A percentile compares a stretch with the other conserved stretches of the same genome.
phyloP scores from a whole-genome alignment of 495 filamentous ascomycete genomes.

The Usnea hakonensis region DNA sequence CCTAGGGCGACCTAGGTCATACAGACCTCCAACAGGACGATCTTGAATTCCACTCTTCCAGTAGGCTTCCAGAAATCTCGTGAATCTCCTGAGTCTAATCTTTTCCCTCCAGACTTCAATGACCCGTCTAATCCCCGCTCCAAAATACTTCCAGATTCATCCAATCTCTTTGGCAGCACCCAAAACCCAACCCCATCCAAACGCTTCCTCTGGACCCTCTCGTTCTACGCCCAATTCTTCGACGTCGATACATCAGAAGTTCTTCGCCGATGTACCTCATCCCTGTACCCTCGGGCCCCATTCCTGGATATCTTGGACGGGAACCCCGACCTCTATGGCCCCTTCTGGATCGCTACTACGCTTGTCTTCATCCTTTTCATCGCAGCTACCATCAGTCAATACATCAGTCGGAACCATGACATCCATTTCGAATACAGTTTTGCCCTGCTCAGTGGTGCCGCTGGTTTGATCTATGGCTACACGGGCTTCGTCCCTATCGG shows the following conservation, averaged over 20 bases:
- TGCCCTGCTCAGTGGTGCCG: constrained; percentile 68
- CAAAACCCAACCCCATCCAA: constrained; percentile 51
- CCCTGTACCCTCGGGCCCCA: constrained; percentile 81
- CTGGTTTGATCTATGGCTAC: constrained; percentile 90
- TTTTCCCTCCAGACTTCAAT: constrained; percentile 41
- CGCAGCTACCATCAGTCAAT: constrained; percentile 88
- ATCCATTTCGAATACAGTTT: constrained; percentile 81
- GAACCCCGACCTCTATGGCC: constrained; percentile 93
- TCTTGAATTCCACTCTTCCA: constrained; percentile 95
- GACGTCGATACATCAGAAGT: constrained; percentile 92
- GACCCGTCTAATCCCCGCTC: constrained; percentile 44
- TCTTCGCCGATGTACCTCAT: constrained; percentile 69
- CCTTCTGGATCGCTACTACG: constrained; percentile 97
- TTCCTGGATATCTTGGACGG: constrained; percentile 95
- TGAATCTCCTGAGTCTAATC: not conserved
- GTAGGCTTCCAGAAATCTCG: constrained; percentile 35
- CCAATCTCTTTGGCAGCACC: constrained; percentile 56
- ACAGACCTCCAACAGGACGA: constrained; percentile 97
- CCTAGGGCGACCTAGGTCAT: constrained; percentile 90
- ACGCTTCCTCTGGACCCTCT: constrained; percentile 81
- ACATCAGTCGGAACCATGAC: constrained; percentile 56
- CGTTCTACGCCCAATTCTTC: constrained; percentile 96
- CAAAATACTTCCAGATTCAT: constrained; percentile 50
- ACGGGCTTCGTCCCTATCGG: constrained; percentile 73
- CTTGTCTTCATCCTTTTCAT: constrained; percentile 93